Evolutionary conservation across 164 flowering plant genomes (phyloP).

Genomic region (Cinnamomum chago): DNA sequence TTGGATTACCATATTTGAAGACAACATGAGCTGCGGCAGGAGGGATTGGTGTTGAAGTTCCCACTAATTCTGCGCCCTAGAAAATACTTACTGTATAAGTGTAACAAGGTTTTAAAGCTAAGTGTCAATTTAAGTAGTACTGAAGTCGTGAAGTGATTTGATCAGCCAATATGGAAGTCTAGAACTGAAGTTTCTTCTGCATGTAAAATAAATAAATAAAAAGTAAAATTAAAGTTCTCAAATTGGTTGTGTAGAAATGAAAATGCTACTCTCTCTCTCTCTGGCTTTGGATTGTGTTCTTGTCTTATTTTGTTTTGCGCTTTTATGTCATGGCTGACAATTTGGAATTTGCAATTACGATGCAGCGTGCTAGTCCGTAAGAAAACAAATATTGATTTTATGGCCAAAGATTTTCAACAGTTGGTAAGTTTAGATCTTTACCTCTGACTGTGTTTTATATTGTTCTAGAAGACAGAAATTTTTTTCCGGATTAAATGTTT

Average conservation of each 20-base stretch:
- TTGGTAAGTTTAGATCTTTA: slow-evolving; percentile 44
- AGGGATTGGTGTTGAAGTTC: not conserved
- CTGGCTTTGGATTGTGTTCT: not conserved
- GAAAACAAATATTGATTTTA: slow-evolving; percentile 51
- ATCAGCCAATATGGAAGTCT: not conserved
- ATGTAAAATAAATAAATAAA: not conserved
- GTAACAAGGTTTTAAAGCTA: not conserved
- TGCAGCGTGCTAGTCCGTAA: slow-evolving; percentile 75
- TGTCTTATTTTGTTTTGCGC: not conserved
- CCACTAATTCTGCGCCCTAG: not conserved
- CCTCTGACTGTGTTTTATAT: not conserved
- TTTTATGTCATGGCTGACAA: slow-evolving; percentile 1
- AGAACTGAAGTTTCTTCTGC: not conserved
- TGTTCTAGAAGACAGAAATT: not conserved
- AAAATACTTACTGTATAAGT: not conserved
- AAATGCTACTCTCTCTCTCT: not conserved
- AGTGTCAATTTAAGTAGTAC: not conserved
- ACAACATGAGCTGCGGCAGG: no score
- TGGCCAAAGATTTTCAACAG: slow-evolving; percentile 69
- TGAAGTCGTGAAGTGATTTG: not conserved
- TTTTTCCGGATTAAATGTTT: no score
- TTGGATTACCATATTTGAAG: no score
- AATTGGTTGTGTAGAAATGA: no score
- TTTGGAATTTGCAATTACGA: not conserved
- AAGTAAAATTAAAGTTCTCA: no score